Base-by-base conservation (phyloP, 441 rosid species). In the Rhodomyrtus psidioides region DNA sequence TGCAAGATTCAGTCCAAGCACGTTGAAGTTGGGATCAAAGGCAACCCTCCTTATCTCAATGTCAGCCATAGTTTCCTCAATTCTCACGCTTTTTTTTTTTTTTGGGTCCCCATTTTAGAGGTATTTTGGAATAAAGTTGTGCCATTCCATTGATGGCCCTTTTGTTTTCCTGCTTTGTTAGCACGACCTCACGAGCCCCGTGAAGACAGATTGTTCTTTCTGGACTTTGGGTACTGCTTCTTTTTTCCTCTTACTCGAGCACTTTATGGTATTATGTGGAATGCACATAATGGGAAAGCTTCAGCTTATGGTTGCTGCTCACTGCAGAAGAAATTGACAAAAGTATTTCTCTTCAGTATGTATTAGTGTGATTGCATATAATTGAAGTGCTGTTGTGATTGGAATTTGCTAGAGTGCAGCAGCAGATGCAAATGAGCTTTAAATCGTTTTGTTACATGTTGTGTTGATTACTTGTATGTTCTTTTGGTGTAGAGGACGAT, bases 41-140 rank as follows among this genome's bases (percentile, higher is more conserved):
- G 98, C 92, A 96, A 93, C 91, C 94, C 99, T 89, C 99, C 98
- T 82, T 97, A 93, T 87, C 98, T 97, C 91, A 93, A 95, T 89
- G 98, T 96, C 55, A 85, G 94, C 89, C 56, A 12, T 56, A 49
- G 53, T 23, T 54, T 56, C 27, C 54, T 79, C 13, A 1, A 12
- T 65, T 15, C 51, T 3, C 1, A 76, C 30, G 17, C 17, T 34
- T 76, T 12, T 49, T 49, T 10, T 51, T 46, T 51, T 59, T 65
- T 8, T 82, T 15, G 24, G 34, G 53, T 54, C 28, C 5, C 24
- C 82, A 24, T 19, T 27, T 86, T 49, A 83, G 70, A 26, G 49
- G 3, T 24, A 55, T 75, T 53, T 23, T 44, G 60, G 27, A 30
- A 12, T 30, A 0, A n/a, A 44, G 34, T n/a, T 55, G 84, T 34